Base-by-base conservation (phyloP, 2,329 filamentous ascomycete species). In the Plectosphaerella plurivora region DNA sequence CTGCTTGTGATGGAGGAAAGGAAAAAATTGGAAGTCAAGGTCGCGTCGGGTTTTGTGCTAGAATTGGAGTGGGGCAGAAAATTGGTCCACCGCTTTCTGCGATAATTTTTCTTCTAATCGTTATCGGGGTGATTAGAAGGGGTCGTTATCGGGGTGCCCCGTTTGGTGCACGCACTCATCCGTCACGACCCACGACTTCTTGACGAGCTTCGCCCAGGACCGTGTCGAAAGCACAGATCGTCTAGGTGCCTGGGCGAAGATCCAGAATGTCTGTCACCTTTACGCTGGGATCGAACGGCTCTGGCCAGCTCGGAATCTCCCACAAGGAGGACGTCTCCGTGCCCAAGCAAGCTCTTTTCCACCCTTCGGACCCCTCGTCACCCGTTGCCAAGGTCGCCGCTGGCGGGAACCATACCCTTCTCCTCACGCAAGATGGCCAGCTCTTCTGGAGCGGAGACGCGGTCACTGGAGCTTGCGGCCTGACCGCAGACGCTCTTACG, bases 331-430 rank as follows among this genome's bases (percentile, higher is more conserved):
- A 91, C 61, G 82, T 89, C 47, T 86, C 85, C 1, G 73, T 81
- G 0, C 86, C 87, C 2, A 82, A 85, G 56, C 74, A 72, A 56
- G 84, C 82, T 57, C 60, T 79, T n/a, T 87, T 89, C 65, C 64
- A 73, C 6, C 67, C 72, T 3, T 64, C 67, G 14, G 61, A 64
- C 48, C 64, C 69, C 36, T 59, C 62, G 25, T 65, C 71, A 14
- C 62, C 66, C 24, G 56, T 66, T 15, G 65, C 77, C 51, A 67
- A 65, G 42, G 66, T 78, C 10, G 72, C 72, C 18, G 76, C 89
- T 8, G 93, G 93, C 4, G 92, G 92, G 1, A 97, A 97, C 63
- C 93, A 97, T 67, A 95, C 91, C 0, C 71, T 97, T 4, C 66
- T 96, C 10, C 73, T 91, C 11, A 82, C 79, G n/a, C 63, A 73